Base-by-base conservation (phyloP, 371 early-diverging fungal genomes). In the Phascolomyces articulosus region DNA sequence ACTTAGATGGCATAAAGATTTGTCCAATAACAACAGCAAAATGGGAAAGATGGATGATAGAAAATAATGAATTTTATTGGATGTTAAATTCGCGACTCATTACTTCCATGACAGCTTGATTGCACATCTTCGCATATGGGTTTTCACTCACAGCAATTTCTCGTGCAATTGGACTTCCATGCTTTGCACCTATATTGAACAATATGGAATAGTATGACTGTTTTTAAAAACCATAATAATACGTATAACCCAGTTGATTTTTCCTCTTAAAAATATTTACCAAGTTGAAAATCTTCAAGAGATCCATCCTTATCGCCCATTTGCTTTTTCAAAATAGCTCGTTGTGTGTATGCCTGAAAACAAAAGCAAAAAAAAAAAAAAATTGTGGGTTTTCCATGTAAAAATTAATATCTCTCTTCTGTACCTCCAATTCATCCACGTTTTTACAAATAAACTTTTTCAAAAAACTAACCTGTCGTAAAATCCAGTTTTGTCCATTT, bases 121-220 rank as follows among this genome's bases (percentile, higher is more conserved):
- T 87, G 63, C 93, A 96, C 85, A 96, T 83, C 63, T 95, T 94
- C 4, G 96, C 95, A 78, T 93, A 94, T 2, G 96, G 96, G 68
- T 96, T 96, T 64, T 94, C 93, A 62, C 84, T 79, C 0, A 94
- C 90, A 26, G 88, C 80, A 0, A 89, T 82, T 24, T 83, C 82
- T 63, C 89, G 86, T n/a, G 96, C 95, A 7, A 95, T 65, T 27
- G 91, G 88, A 68, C 93, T 95, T 8, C 96, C 96, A 59, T 79
- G 88, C 63, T 87, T 84, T 2, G 94, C 95, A 23, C 95, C 94
- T 67, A 55, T 31, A 21, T 9, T 34, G 9, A 31, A 31, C 10
- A 10, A 31, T 31, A 6, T 31, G 31, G 31, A 31, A 6, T 6
- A 3, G 31, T 31, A 6, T 10, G 31, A 6, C 31, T 31, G 6